These are phyloP conservation scores for Penicillium psychrofluorescens DNA, from an alignment of 495 filamentous ascomycete genomes.

Conservation along the genomic window DNA sequence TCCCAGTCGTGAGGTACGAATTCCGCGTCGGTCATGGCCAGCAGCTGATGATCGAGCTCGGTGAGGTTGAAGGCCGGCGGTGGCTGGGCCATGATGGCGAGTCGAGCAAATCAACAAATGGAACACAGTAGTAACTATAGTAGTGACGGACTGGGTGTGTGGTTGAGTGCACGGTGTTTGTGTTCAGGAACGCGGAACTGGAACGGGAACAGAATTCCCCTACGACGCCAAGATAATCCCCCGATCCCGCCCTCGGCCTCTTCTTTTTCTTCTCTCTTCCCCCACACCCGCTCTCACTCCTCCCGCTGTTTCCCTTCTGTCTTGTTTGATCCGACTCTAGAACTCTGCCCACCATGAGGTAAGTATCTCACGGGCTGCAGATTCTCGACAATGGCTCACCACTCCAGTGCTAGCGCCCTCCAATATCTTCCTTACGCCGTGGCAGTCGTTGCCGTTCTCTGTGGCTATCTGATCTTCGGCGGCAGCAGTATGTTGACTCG, in stretches of 20 bases:
- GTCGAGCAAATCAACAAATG: no score
- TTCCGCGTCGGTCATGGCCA: slow-evolving; percentile 64
- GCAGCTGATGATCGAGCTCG: slow-evolving; percentile 55
- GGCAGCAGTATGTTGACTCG: slow-evolving; percentile 15
- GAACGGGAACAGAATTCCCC: background rate
- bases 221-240: no score
- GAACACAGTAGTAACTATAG: no score
- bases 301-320: slow-evolving; percentile 3
- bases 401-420: no score
- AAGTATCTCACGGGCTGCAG: slow-evolving; percentile 51
- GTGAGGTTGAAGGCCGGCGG: slow-evolving; percentile 54
- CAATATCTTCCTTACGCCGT: no score
- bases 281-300: slow-evolving; percentile 2
- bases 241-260: background rate
- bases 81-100: slow-evolving; percentile 2
- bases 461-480: slow-evolving; percentile 12
- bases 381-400: slow-evolving; percentile 26
- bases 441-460: slow-evolving; percentile 6
- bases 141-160: no score
- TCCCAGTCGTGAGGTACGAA: slow-evolving; percentile 63
- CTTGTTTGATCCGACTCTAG: background rate
- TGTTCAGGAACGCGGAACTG: background rate
- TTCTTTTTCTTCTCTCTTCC: slow-evolving; percentile 1
- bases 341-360: slow-evolving; percentile 29
- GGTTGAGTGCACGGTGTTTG: no score